Evolutionary conservation across 2,329 filamentous ascomycete species (phyloP).

Genomic region (Fusarium nisikadoi): DNA sequence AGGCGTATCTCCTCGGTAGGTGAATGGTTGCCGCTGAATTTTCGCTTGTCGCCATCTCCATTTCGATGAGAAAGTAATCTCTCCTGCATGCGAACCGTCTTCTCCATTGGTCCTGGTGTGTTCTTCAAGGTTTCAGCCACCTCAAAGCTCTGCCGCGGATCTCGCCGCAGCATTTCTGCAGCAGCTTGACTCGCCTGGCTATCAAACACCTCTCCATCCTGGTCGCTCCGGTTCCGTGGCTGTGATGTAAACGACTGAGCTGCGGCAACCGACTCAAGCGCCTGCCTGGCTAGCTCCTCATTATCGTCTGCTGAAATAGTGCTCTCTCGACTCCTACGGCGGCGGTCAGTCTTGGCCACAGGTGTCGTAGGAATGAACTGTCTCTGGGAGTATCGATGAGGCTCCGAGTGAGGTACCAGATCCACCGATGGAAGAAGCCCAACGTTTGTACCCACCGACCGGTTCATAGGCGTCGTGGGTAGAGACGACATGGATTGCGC

Average conservation of each 20-base stretch:
- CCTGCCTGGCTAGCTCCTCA: slow-evolving; percentile 66
- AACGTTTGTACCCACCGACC: slow-evolving; percentile 59
- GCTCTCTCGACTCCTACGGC: slow-evolving; percentile 81
- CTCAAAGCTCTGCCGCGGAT: slow-evolving; percentile 64
- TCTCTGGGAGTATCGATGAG: slow-evolving; percentile 56
- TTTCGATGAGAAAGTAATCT: slow-evolving; percentile 60
- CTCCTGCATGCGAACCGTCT: slow-evolving; percentile 60
- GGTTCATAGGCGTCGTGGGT: slow-evolving; percentile 76
- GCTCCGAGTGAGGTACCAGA: slow-evolving; percentile 70
- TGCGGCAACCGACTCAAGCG: slow-evolving; percentile 64
- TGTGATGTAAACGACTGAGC: slow-evolving; percentile 48
- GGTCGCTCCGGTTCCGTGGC: slow-evolving; percentile 42
- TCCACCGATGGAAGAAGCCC: slow-evolving; percentile 71
- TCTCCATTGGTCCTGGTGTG: slow-evolving; percentile 57
- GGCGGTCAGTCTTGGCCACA: slow-evolving; percentile 54
- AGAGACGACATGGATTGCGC: slow-evolving; percentile 87
- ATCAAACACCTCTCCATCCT: slow-evolving; percentile 68
- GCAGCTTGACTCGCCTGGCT: slow-evolving; percentile 84
- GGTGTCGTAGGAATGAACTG: slow-evolving; percentile 60
- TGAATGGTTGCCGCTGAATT: slow-evolving; percentile 53
- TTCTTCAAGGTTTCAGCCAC: slow-evolving; percentile 58
- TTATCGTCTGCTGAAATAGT: slow-evolving; percentile 79
- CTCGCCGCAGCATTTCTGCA: slow-evolving; percentile 76
- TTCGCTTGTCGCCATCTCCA: slow-evolving; percentile 61
- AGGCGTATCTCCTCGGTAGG: slow-evolving; percentile 48